Percentiles rank a stretch among this genome's conserved stretches.
These are phyloP conservation scores for Zasmidium cellare DNA, from an alignment of 2,329 filamentous ascomycete genomes.

Conservation along the genomic window DNA sequence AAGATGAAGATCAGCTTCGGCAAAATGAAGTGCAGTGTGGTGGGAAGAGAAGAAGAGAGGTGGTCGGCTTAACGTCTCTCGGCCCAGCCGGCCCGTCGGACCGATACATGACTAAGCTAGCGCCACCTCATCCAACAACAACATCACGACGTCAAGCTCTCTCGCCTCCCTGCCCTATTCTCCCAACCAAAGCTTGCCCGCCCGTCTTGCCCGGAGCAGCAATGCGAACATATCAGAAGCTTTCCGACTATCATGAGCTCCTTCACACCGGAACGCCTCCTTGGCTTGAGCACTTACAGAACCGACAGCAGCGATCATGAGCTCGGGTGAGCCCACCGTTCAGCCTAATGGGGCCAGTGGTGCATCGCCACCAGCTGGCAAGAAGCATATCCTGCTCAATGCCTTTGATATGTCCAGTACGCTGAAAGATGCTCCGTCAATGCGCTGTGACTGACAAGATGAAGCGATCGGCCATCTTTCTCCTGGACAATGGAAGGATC, in stretches of 20 bases:
- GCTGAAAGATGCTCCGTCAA: background rate
- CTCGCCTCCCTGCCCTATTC: background rate
- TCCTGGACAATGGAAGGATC: conserved; percentile 69
- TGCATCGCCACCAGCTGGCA: conserved; percentile 5
- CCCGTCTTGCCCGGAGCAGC: background rate
- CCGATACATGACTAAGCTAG: background rate
- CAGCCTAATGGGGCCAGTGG: background rate
- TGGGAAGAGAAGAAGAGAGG: too few relatives aligned
- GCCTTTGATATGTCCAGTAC: conserved; percentile 46
- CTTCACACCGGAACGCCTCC: too few relatives aligned
- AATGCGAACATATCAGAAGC: background rate
- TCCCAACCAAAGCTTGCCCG: too few relatives aligned
- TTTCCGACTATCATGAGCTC: background rate
- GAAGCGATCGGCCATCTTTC: conserved; percentile 56
- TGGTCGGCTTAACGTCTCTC: too few relatives aligned
- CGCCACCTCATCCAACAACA: background rate
- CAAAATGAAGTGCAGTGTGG: too few relatives aligned
- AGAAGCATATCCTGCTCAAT: conserved; percentile 36
- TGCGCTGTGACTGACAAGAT: background rate
- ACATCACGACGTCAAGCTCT: background rate
- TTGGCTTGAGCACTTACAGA: background rate
- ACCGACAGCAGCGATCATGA: background rate
- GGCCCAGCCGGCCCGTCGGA: background rate
- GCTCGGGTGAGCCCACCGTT: background rate
- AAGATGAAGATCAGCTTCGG: too few relatives aligned